Conservation (phyloP, 2,329 filamentous ascomycete species). For the Trichophyton mentagrophytes region DNA sequence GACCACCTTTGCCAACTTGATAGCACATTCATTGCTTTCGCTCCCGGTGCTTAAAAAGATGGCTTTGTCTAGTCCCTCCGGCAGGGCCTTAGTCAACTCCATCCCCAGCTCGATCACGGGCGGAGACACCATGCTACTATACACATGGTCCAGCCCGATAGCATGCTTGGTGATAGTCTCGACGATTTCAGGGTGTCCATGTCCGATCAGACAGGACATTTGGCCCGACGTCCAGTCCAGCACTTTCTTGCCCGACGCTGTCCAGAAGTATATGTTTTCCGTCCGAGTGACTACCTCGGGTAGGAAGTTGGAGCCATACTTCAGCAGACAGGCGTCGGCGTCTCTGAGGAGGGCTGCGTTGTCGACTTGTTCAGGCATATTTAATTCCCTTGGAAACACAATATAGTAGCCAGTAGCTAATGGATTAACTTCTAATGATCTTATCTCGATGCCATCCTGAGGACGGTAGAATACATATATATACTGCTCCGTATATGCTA, state of each 20-base stretch:
- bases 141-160: slow-evolving; percentile 44
- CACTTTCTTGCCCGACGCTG: neutral
- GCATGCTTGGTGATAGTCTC: slow-evolving; percentile 39
- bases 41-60: slow-evolving; percentile 48
- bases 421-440: neutral
- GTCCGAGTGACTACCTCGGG: slow-evolving; percentile 16
- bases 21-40: slow-evolving; percentile 49
- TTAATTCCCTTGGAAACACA: neutral
- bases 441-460: too few relatives aligned
- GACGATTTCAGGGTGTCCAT: slow-evolving; percentile 38
- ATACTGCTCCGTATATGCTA: too few relatives aligned
- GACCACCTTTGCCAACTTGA: slow-evolving; percentile 51
- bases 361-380: neutral
- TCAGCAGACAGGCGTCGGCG: slow-evolving; percentile 32
- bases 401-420: neutral
- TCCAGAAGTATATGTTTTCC: slow-evolving; percentile 3
- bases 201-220: slow-evolving; percentile 46
- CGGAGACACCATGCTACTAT: slow-evolving; percentile 46
- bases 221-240: slow-evolving; percentile 41
- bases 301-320: slow-evolving; percentile 30
- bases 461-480: too few relatives aligned
- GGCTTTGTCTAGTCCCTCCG: slow-evolving; percentile 38
- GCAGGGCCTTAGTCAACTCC: slow-evolving; percentile 39
- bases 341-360: neutral
- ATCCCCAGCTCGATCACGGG: slow-evolving; percentile 46